These are phyloP conservation scores for Candida tetrigidarum DNA, from an alignment of 1,139 yeast species.

Conservation along the genomic window DNA sequence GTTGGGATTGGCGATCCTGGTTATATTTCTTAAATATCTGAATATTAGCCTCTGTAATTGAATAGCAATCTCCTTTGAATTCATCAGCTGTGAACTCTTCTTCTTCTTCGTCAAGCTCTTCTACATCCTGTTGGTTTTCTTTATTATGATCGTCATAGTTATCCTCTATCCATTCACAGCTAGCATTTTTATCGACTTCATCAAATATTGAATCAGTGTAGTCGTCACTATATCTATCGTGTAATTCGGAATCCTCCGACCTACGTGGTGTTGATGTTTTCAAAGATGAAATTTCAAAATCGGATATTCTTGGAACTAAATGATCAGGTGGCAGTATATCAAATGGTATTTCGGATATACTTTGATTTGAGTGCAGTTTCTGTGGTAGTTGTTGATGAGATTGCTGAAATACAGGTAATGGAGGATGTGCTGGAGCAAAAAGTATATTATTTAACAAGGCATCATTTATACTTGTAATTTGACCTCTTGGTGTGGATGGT, in stretches of 20 bases:
- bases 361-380: not conserved
- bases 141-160: not conserved
- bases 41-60: slow-evolving; percentile 24
- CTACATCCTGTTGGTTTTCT: slow-evolving; percentile 1
- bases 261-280: slow-evolving; percentile 9
- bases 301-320: slow-evolving; percentile 4
- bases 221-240: not conserved
- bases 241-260: not conserved
- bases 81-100: slow-evolving; percentile 9
- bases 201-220: slow-evolving; percentile 5
- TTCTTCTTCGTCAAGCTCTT: not conserved
- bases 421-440: not conserved
- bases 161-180: not conserved
- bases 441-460: not conserved
- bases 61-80: slow-evolving; percentile 3
- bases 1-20: not conserved
- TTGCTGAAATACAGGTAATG: not conserved
- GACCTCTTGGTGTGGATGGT: not conserved
- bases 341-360: not conserved
- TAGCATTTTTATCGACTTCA: not conserved
- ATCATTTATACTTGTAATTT: not conserved
- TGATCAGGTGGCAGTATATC: not conserved
- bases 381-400: not conserved
- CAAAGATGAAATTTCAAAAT: slow-evolving; percentile 12
- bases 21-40: slow-evolving; percentile 20